A percentile compares a stretch with the other conserved stretches of the same genome.
phyloP scores from a whole-genome alignment of 164 flowering plant species.

The Piper longum region DNA sequence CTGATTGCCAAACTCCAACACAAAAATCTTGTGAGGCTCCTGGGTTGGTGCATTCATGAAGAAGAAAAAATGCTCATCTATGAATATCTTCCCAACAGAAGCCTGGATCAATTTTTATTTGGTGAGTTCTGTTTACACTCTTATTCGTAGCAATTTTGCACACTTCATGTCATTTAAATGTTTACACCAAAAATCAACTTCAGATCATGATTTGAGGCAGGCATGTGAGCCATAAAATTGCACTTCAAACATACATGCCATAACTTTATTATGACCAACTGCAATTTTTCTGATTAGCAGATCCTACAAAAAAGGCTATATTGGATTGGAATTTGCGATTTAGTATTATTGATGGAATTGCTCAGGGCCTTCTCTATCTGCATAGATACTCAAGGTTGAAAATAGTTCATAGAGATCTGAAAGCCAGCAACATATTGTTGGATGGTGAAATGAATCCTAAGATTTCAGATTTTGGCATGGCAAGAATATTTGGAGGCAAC shows the following conservation, averaged over 20 bases:
- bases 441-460: not conserved
- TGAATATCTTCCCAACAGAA: not conserved
- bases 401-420: not conserved
- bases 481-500: not conserved
- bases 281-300: not conserved
- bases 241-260: no score
- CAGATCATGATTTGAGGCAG: no score
- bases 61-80: no score
- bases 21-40: conserved; percentile 1
- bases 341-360: not conserved
- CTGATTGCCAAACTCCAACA: conserved; percentile 3
- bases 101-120: not conserved
- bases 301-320: not conserved
- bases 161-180: no score
- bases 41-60: not conserved
- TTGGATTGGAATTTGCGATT: not conserved
- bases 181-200: no score
- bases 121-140: no score
- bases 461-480: not conserved
- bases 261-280: no score
- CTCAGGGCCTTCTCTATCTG: not conserved
- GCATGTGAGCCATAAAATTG: no score
- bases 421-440: not conserved
- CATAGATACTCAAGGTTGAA: not conserved
- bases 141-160: no score